A percentile compares a stretch with the other conserved stretches of the same genome.
phyloP scores from a whole-genome alignment of 2,329 filamentous ascomycete species.

The Calonectria pteridis region DNA sequence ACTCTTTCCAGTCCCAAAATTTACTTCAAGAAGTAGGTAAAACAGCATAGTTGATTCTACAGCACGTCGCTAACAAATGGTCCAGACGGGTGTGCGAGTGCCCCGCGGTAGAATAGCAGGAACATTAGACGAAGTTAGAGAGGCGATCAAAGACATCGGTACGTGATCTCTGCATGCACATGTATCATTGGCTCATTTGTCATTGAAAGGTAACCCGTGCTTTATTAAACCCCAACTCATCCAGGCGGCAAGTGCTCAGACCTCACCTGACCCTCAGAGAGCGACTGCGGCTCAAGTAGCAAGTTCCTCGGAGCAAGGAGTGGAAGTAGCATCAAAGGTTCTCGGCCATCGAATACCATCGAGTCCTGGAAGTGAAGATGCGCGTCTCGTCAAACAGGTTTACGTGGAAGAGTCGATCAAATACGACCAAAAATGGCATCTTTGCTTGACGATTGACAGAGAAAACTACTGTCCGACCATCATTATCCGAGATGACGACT shows the following conservation, averaged over 20 bases:
- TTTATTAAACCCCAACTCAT: slow-evolving; percentile 46
- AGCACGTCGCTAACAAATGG: background rate
- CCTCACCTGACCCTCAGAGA: slow-evolving; percentile 27
- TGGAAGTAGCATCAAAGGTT: slow-evolving; percentile 36
- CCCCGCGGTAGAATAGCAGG: slow-evolving; percentile 39
- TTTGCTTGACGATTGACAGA: slow-evolving; percentile 58
- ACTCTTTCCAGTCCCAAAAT: slow-evolving; percentile 45
- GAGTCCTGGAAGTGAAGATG: slow-evolving; percentile 6
- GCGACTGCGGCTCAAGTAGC: slow-evolving; percentile 21
- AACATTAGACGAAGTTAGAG: slow-evolving; percentile 36
- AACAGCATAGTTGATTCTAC: background rate
- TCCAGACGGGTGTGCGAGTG: slow-evolving; percentile 43
- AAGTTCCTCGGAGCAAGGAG: slow-evolving; percentile 31
- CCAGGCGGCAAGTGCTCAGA: slow-evolving; percentile 20
- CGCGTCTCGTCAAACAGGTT: slow-evolving; percentile 44
- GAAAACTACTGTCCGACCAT: slow-evolving; percentile 54
- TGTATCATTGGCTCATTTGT: background rate
- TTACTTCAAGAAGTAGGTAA: slow-evolving; percentile 41
- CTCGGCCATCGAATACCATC: slow-evolving; percentile 22
- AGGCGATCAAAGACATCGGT: slow-evolving; percentile 43
- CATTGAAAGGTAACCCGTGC: slow-evolving; percentile 36
- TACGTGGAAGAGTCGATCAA: slow-evolving; percentile 52
- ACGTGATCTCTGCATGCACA: background rate
- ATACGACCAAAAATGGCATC: slow-evolving; percentile 52
- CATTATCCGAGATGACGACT: slow-evolving; percentile 43